Percentiles rank a stretch among this genome's conserved stretches.
Conservation (phyloP, 179 eudicot species). For the Beta macrorhiza region DNA sequence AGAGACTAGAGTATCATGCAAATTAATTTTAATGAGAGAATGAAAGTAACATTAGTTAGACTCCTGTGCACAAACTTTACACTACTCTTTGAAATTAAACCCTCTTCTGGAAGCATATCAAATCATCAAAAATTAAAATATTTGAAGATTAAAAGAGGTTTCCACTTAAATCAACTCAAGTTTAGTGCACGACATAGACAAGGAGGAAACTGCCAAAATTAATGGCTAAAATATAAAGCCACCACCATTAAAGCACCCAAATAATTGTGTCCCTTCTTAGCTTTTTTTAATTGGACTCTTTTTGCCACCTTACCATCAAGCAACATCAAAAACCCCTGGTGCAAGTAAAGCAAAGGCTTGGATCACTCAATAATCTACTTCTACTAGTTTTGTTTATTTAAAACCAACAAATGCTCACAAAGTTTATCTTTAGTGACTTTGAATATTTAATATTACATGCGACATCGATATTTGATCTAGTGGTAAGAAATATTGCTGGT, state of each 20-base stretch:
- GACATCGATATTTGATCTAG: no score
- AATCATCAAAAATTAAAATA: not conserved
- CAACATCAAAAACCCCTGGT: conserved; percentile 11
- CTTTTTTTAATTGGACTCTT: conserved; percentile 16
- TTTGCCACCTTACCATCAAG: conserved; percentile 32
- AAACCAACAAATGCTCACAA: not conserved
- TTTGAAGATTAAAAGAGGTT: not conserved
- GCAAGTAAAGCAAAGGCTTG: conserved; percentile 1
- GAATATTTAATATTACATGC: no score
- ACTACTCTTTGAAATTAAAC: not conserved
- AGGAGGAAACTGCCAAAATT: conserved; percentile 21
- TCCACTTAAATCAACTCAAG: conserved; percentile 16
- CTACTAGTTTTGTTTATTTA: not conserved
- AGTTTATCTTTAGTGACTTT: no score
- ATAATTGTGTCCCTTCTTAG: conserved; percentile 14
- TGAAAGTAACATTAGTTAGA: no score
- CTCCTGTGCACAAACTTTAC: not conserved
- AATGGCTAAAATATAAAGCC: conserved; percentile 21
- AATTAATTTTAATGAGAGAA: no score
- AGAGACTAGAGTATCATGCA: no score
- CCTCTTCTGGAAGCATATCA: not conserved
- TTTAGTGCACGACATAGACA: conserved; percentile 15
- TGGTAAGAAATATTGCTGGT: no score
- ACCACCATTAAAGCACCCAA: conserved; percentile 18
- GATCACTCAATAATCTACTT: not conserved